phyloP scores from a whole-genome alignment of 2,329 filamentous ascomycete genomes.

The Fusarium agapanthi region DNA sequence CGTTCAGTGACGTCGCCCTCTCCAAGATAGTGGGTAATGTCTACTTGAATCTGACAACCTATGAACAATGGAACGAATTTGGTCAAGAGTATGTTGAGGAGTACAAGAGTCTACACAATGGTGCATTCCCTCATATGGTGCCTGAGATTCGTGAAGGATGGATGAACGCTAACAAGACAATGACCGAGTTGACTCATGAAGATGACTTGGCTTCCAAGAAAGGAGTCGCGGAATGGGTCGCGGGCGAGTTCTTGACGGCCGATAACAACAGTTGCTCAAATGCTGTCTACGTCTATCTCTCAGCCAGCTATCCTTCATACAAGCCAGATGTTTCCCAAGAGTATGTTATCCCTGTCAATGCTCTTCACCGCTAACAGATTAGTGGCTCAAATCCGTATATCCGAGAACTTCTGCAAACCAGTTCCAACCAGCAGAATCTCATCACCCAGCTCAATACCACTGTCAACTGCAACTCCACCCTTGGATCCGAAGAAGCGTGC shows the following conservation, averaged over 20 bases:
- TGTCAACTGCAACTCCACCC: slow-evolving; percentile 3
- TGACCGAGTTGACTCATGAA: not conserved
- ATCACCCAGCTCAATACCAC: slow-evolving; percentile 1
- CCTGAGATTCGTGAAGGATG: not conserved
- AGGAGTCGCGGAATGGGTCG: not conserved
- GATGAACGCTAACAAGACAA: not conserved
- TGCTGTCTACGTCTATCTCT: slow-evolving; percentile 13
- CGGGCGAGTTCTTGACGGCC: not conserved
- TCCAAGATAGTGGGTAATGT: not conserved
- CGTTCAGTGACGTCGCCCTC: not conserved
- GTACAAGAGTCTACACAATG: not conserved
- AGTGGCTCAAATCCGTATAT: slow-evolving; percentile 12
- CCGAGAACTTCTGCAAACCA: rapidly evolving
- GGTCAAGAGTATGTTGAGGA: not conserved
- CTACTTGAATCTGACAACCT: not conserved
- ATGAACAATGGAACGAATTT: slow-evolving; percentile 8
- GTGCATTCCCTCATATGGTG: slow-evolving; percentile 6
- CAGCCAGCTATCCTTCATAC: not conserved
- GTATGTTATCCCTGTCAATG: not conserved
- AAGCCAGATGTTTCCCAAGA: slow-evolving; percentile 19
- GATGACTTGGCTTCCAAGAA: slow-evolving; percentile 1
- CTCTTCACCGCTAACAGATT: not conserved
- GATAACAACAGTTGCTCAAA: slow-evolving; percentile 4
- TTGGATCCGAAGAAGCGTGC: slow-evolving; percentile 5
- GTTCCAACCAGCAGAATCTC: not conserved